Evolutionary conservation across 2,329 filamentous ascomycete species (phyloP), one percentile per base, ranked within the genome.

Genomic region (Ceratocystis diversiconidia): DNA sequence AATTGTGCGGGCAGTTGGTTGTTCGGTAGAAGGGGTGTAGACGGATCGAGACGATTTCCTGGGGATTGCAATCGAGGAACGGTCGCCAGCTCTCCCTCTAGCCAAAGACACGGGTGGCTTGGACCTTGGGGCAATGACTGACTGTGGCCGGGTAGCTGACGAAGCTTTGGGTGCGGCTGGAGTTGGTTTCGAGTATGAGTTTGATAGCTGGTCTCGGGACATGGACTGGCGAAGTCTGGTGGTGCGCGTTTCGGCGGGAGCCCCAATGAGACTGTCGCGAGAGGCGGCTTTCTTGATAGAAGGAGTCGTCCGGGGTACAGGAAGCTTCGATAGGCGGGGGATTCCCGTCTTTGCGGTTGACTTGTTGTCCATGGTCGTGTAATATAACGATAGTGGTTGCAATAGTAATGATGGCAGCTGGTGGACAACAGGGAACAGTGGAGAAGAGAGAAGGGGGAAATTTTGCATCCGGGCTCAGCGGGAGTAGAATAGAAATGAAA

Each of bases 281-380:
- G 67, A 68, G 22, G 64, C 36, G 22, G 67, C 55, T 22, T 50
- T 57, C 25, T 62, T 60, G 17, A 68, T 25, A 10, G 64, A 43
- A 15, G 63, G 63, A 8, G 50, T 25, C 15, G 66, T 43, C 30
- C 62, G 65, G 25, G 67, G 64, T 2, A 68, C 61, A 8, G 67
- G 67, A 55, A 68, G 67, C 48, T 66, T 68, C 28, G 67, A 68
- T 46, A 66, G 59, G 17, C 67, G 67, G 50, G 67, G 67, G 32
- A 68, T 66, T 3, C 63, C 65, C 32, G 64, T 62, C 48, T 66
- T 68, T 32, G 66, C n/a, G 10, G 60, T 36, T 10, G 64, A 46
- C 52, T 62, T 67, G 52, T 62, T 28, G 30, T 67, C 63, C 66
- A 67, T 67, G 22, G n/a, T 43, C 30, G 32, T 41, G n/a, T n/a